Base-by-base conservation (phyloP, 78 protist genomes). In the Dictyostelium brefeldianum region DNA sequence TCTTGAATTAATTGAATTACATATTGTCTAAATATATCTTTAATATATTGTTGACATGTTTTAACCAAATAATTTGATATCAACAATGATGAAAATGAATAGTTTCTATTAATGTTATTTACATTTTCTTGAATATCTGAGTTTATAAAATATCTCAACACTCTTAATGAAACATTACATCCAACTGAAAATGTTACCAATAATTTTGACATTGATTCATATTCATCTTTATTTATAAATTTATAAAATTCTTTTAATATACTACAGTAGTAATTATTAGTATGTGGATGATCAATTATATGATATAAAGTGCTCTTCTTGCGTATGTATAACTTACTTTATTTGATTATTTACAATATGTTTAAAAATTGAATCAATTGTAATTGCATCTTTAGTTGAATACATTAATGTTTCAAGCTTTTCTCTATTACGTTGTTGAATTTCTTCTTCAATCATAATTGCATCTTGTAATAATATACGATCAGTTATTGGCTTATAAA, bases 181-280 rank as follows among this genome's bases (percentile, higher is more conserved):
- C 92, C 92, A 84, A 84, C 75, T 15, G 92, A 84, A 75, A 84
- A 51, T 7, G 92, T 84, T 10, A 74, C 62, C 17, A 84, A 27
- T 17, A 84, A 18, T 27, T 74, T 74, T 25, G 83, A 71, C 64
- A 84, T 73, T 54, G 51, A n/a, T 43, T 41, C 18, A 59, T 84
- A 74, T 27, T 84, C 77, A 59, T 84, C 92, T 47, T 84, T 36
- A 27, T 47, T 77, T 43, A 84, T 75, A 47, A 46, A 57, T 22
- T 53, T 57, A 74, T 57, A 84, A 14, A 84, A 47, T 59, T 59
- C 74, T 27, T 70, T 57, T 47, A 84, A 27, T 12, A 84, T 57
- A 59, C 83, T n/a, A n/a, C n/a, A n/a, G n/a, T 36, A 15, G 11
- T 53, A 17, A 78, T n/a, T 54, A 56, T 29, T 46, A n/a, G 5